Evolutionary conservation across 192 early-diverging fungal genomes (phyloP).

Genomic region (Neocallimastix lanati): DNA sequence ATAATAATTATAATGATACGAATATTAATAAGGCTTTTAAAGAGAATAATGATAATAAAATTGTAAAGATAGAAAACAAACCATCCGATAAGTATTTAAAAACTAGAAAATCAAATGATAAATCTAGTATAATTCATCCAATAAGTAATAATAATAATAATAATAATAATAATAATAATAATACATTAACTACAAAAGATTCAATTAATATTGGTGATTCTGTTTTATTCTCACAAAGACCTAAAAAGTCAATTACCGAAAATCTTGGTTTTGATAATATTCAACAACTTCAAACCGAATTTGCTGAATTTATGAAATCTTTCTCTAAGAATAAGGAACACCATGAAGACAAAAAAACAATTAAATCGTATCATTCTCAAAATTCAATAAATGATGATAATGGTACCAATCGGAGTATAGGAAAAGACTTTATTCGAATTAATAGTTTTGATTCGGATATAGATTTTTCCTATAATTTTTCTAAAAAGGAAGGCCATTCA

Average conservation of each 20-base stretch:
- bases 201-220: neutral
- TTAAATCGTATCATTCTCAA: neutral
- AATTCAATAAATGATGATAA: too few species aligned
- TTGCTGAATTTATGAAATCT: neutral
- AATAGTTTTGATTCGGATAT: too few species aligned
- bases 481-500: too few species aligned
- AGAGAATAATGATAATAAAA: neutral
- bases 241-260: neutral
- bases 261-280: neutral
- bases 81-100: neutral
- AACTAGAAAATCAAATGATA: neutral
- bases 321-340: neutral
- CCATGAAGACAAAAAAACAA: neutral
- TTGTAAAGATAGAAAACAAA: neutral
- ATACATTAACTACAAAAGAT: neutral
- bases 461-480: too few species aligned
- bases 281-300: neutral
- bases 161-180: neutral
- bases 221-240: neutral
- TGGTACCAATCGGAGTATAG: too few species aligned
- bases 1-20: too few species aligned
- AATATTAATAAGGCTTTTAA: too few species aligned
- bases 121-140: neutral
- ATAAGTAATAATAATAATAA: neutral
- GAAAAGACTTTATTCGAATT: too few species aligned